Evolutionary conservation across 208 protist genomes (phyloP).

Genomic region (Trypanosoma rangeli): DNA sequence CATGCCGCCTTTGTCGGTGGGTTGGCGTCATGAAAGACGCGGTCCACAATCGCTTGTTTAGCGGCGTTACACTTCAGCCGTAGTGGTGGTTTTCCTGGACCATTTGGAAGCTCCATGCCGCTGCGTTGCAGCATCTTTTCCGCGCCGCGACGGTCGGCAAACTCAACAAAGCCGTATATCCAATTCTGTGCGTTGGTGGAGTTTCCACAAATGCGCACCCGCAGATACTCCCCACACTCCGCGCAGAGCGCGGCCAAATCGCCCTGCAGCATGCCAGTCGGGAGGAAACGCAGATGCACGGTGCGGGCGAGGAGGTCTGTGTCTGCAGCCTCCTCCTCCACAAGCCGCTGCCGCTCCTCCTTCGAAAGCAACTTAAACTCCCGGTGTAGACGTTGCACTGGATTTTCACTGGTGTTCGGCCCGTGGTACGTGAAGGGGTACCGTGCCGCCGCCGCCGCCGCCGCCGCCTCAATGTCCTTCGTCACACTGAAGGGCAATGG

Average conservation of each 20-base stretch:
- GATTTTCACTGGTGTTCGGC: slow-evolving; percentile 22
- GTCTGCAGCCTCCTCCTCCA: slow-evolving; percentile 39
- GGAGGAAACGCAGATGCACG: slow-evolving; percentile 69
- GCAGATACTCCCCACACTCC: slow-evolving; percentile 61
- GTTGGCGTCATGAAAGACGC: slow-evolving; percentile 74
- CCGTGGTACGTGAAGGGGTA: slow-evolving; percentile 43
- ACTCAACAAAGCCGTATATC: slow-evolving; percentile 80
- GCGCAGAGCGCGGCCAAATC: slow-evolving; percentile 58
- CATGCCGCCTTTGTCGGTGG: slow-evolving; percentile 40
- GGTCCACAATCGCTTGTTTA: slow-evolving; percentile 69
- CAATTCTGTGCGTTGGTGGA: slow-evolving; percentile 55
- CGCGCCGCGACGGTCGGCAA: slow-evolving; percentile 40
- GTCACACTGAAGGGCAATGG: background rate
- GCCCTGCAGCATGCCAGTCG: slow-evolving; percentile 53
- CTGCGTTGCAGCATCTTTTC: slow-evolving; percentile 46
- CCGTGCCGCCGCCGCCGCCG: background rate
- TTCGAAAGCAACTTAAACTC: slow-evolving; percentile 72
- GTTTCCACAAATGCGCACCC: slow-evolving; percentile 72
- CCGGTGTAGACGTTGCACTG: slow-evolving; percentile 40
- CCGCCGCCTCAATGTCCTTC: too few species aligned
- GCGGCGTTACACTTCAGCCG: slow-evolving; percentile 59
- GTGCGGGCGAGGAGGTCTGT: slow-evolving; percentile 62
- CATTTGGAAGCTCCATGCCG: slow-evolving; percentile 59
- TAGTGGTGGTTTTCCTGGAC: slow-evolving; percentile 41
- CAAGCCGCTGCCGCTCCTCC: slow-evolving; percentile 40